These are phyloP conservation scores for Isochrysis galbana DNA, from an alignment of 78 protist genomes.

Conservation along the genomic window DNA sequence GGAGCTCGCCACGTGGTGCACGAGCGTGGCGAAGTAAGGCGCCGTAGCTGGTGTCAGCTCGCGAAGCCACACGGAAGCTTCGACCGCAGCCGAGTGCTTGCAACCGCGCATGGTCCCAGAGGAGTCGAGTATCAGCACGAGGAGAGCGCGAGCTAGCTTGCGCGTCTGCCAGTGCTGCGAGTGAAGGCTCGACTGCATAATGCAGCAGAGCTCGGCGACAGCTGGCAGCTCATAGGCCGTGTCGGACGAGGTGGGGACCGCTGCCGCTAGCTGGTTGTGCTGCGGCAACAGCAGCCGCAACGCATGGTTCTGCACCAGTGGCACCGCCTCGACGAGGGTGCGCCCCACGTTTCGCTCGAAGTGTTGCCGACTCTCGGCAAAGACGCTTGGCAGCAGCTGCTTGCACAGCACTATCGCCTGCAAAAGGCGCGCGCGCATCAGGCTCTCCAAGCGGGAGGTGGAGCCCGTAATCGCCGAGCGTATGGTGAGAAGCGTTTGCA, in stretches of 20 bases:
- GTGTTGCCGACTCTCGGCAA: neutral
- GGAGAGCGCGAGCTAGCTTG: neutral
- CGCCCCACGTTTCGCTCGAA: neutral
- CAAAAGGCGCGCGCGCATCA: neutral
- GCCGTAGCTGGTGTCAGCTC: neutral
- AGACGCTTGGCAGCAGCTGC: neutral
- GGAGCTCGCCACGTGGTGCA: too few relatives aligned
- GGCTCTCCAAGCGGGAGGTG: neutral
- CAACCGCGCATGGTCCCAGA: neutral
- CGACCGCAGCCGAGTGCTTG: neutral
- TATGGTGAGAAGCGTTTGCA: neutral
- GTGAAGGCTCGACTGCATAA: neutral
- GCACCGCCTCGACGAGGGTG: neutral
- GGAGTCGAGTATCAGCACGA: neutral
- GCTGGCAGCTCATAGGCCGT: neutral
- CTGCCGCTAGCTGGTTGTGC: neutral
- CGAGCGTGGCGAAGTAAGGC: neutral
- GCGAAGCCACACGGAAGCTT: neutral
- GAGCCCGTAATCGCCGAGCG: neutral
- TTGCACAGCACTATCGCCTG: neutral
- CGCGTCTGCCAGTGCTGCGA: neutral
- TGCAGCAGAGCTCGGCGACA: neutral
- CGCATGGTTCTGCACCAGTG: neutral
- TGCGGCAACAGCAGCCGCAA: neutral
- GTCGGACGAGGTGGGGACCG: too few relatives aligned